Evolutionary conservation across 208 protist species (phyloP).

Genomic region (Lotmaria passim): DNA sequence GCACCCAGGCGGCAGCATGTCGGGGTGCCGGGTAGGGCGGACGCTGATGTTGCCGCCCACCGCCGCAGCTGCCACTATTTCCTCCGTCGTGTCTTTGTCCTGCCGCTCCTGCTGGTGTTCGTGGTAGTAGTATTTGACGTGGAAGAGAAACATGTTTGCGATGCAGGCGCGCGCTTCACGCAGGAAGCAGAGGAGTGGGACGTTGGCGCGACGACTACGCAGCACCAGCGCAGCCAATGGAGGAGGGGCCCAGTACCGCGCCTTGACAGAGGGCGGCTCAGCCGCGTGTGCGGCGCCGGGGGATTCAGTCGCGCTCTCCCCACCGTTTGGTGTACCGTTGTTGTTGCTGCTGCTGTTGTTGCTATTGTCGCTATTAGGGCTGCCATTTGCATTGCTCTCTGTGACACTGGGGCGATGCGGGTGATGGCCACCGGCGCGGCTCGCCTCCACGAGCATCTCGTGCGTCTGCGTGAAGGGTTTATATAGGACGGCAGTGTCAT

Average conservation of each 20-base stretch:
- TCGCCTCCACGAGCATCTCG: constrained; percentile 37
- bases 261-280: neutral
- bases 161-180: constrained; percentile 58
- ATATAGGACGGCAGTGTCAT: constrained; percentile 16
- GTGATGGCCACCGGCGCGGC: constrained; percentile 23
- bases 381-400: neutral
- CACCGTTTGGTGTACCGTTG: neutral
- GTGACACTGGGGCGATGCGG: neutral
- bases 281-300: too few relatives aligned
- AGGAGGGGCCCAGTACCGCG: constrained; percentile 30
- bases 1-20: constrained; percentile 20
- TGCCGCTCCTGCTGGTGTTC: constrained; percentile 19
- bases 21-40: neutral
- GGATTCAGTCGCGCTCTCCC: too few relatives aligned
- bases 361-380: too few relatives aligned
- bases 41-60: constrained; percentile 11
- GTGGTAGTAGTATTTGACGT: constrained; percentile 28
- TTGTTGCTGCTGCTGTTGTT: neutral
- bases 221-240: constrained; percentile 31
- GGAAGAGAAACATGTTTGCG: constrained; percentile 31
- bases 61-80: constrained; percentile 7
- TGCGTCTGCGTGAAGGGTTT: constrained; percentile 37
- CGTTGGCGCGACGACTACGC: constrained; percentile 59
- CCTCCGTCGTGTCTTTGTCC: neutral
- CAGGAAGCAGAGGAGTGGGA: constrained; percentile 77